Evolutionary conservation across 1,284 basidiomycete species (phyloP), one percentile per base, ranked within the genome.

Genomic region (Pseudozyma tsukubaensis): DNA sequence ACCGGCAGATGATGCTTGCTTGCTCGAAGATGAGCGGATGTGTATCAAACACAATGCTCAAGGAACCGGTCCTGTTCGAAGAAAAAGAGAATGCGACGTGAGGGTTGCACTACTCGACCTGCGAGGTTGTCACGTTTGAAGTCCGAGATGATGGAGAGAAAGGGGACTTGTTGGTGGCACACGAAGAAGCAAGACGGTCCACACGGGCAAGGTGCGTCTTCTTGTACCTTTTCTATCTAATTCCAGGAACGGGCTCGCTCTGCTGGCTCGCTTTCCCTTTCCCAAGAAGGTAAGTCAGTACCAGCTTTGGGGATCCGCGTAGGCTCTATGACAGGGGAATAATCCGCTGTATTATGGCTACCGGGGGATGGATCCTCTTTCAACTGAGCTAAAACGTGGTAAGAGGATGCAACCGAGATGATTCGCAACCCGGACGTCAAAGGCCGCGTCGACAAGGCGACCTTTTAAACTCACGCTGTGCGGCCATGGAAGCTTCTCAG

Each of bases 91-190:
- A n/a, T 43, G 40, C 16, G 16, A n/a, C 11, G 16, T 16, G 13
- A 21, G 18, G 21, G 34, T 32, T 55, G 24, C 11, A 16, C 29
- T 18, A 40, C 66, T 59, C 66, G 56, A 56, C 59, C 60, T 12
- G 66, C 66, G 66, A 69, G 59, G n/a, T 16, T 52, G n/a, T 36
- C 42, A 7, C 13, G 16, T 42, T 16, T 34, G 12, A 14, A 18
- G 13, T 19, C 50, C 10, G 6, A 24, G 37, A 39, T 8, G 19
- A 9, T 5, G 44, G 24, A 11, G 13, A 47, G 9, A 8, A 8
- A 5, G 16, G 18, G 16, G 18, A 5, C 1, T 18, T 3, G 6
- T 43, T 9, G n/a, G 36, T 50, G 18, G 19, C 12, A 19, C 18
- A 11, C 4, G 16, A 18, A 37, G 32, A 14, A 35, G 16, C 12